phyloP scores from a whole-genome alignment of 495 filamentous ascomycete species.

The Cudoniella acicularis region DNA sequence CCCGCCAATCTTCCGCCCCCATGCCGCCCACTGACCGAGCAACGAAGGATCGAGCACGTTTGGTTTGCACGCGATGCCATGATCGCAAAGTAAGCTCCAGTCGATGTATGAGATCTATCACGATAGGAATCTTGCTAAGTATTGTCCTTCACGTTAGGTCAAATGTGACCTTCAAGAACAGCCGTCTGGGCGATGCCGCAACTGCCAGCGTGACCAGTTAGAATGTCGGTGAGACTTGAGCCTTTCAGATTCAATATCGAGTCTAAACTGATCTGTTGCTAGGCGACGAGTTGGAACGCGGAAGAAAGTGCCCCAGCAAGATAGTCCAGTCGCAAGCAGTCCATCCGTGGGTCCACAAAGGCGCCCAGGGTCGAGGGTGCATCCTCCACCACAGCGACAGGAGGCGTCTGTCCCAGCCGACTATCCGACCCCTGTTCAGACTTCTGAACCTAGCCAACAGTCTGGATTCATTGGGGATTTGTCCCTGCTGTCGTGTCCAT shows the following conservation, averaged over 20 bases:
- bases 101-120: not conserved
- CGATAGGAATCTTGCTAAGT: not conserved
- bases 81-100: not conserved
- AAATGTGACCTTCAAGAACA: not conserved
- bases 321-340: not conserved
- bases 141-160: not conserved
- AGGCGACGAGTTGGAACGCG: not conserved
- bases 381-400: not conserved
- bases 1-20: not conserved
- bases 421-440: not conserved
- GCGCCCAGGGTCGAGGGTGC: not conserved
- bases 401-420: not conserved
- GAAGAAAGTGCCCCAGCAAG: too few relatives aligned
- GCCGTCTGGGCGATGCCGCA: not conserved
- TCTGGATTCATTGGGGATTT: not conserved
- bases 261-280: not conserved
- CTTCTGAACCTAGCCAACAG: not conserved
- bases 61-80: not conserved
- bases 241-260: not conserved
- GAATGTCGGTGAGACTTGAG: not conserved
- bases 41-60: not conserved
- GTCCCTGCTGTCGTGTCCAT: not conserved
- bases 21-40: not conserved
- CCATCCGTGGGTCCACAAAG: not conserved
- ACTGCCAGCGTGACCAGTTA: not conserved